These are phyloP conservation scores for Fusarium virguliforme DNA, from an alignment of 2,329 filamentous ascomycete species.

Conservation along the genomic window DNA sequence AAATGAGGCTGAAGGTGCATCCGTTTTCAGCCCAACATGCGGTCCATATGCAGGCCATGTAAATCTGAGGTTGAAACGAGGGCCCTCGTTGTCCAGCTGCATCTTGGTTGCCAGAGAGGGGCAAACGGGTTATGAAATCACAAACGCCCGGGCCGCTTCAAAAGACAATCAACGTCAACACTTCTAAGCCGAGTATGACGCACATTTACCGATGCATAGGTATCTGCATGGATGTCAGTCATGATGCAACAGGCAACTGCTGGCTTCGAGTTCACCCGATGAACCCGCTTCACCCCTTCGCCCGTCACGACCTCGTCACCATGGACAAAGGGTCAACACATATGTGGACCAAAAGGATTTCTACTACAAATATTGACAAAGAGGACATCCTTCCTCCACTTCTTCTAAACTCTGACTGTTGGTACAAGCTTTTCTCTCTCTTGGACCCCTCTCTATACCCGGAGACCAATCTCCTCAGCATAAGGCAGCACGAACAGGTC, in stretches of 20 bases:
- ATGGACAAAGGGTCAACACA: slow-evolving; percentile 31
- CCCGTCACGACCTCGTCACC: slow-evolving; percentile 15
- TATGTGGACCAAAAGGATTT: slow-evolving; percentile 56
- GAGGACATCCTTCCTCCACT: slow-evolving; percentile 56
- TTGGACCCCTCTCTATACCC: slow-evolving; percentile 78
- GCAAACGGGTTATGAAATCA: not conserved
- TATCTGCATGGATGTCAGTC: slow-evolving; percentile 4
- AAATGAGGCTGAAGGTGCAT: slow-evolving; percentile 22
- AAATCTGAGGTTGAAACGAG: slow-evolving; percentile 8
- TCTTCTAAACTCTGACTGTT: slow-evolving; percentile 62
- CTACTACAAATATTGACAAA: slow-evolving; percentile 66
- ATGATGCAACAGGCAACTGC: not conserved
- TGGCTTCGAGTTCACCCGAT: not conserved
- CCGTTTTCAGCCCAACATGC: not conserved
- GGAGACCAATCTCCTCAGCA: slow-evolving; percentile 93
- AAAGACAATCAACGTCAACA: not conserved
- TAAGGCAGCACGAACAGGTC: slow-evolving; percentile 93
- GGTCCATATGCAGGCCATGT: not conserved
- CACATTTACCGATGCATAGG: not conserved
- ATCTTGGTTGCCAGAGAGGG: not conserved
- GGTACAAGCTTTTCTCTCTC: slow-evolving; percentile 60
- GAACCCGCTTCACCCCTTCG: slow-evolving; percentile 6
- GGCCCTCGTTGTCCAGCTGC: not conserved
- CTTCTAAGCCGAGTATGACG: not conserved
- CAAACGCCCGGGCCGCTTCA: not conserved